Base-by-base conservation (phyloP, 1,284 basidiomycete genomes). In the Tranzscheliella williamsii region DNA sequence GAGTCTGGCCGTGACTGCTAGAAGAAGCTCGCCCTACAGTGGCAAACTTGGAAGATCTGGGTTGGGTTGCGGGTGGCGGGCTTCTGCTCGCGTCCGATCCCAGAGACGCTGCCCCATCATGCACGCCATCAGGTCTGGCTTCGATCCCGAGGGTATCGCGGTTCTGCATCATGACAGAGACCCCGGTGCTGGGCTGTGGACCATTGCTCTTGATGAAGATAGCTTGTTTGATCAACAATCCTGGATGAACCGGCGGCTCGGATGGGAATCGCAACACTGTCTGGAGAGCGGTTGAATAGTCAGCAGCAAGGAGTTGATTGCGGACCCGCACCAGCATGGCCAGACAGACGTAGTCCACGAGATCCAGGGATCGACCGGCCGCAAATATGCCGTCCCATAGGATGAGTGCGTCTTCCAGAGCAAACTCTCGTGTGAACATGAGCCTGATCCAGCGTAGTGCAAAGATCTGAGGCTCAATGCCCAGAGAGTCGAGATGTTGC, bases 371-470 rank as follows among this genome's bases (percentile, higher is more conserved):
- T 6, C 43, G 33, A n/a, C 60, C 72, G 2, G 51, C 20, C 5
- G 49, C 46, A 23, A 77, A 63, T 16, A 77, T 46, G 4, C 51
- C 67, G 49, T 78, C 75, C 76, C 76, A 78, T 2, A 78, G 40
- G 34, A 45, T 42, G n/a, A 72, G 16, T 4, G 53, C 55, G 13
- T 69, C 63, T 11, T 61, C 47, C 9, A 67, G 26, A 8, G 65
- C 37, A 39, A 73, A 74, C 34, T 69, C 70, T 31, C 73, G 64
- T 0, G 65, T 62, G 37, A 73, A 75, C 33, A 75, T 56, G 33
- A 75, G 63, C 17, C 72, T 57, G 12, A 74, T 54, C 73, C 73
- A 75, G 23, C 71, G 41, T 21, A 75, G 53, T n/a, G 63, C 69
- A 44, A 63, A 75, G 30, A 75, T 48, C 38, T 73, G 71, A 17